Evolutionary conservation across 2,329 filamentous ascomycete genomes (phyloP).

Genomic region (Paramyrothecium sp.): DNA sequence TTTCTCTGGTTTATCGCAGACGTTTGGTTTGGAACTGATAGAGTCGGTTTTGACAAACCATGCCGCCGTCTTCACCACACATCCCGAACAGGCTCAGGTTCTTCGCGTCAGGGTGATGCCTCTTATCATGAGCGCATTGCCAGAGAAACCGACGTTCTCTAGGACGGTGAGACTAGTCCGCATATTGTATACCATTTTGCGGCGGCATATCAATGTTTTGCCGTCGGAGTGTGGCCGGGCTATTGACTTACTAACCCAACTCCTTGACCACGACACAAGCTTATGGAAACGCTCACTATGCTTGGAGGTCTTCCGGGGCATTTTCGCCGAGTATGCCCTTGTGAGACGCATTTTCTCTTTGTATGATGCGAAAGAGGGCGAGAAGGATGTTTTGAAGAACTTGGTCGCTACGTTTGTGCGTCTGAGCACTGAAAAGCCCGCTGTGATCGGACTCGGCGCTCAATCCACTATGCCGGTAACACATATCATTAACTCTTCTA

Average conservation of each 20-base stretch:
- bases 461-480: constrained; percentile 80
- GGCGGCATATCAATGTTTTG: constrained; percentile 73
- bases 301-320: constrained; percentile 84
- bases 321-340: constrained; percentile 79
- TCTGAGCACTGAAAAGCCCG: constrained; percentile 85
- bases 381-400: constrained; percentile 76
- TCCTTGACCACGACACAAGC: constrained; percentile 81
- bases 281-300: constrained; percentile 87
- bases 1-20: constrained; percentile 74
- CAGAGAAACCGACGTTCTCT: constrained; percentile 76
- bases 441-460: constrained; percentile 81
- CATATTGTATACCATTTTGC: constrained; percentile 78
- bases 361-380: constrained; percentile 72
- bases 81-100: constrained; percentile 78
- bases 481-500: constrained; percentile 51
- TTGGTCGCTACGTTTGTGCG: constrained; percentile 88
- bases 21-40: constrained; percentile 87
- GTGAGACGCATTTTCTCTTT: constrained; percentile 76
- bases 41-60: constrained; percentile 88
- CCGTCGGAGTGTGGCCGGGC: constrained; percentile 80
- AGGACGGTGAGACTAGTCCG: constrained; percentile 79
- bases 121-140: constrained; percentile 73
- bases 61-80: constrained; percentile 72
- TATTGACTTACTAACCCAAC: constrained; percentile 76
- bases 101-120: constrained; percentile 79